Evolutionary conservation across 805 yeast genomes (phyloP), one percentile per base, ranked within the genome.

Genomic region (Pichia exigua): DNA sequence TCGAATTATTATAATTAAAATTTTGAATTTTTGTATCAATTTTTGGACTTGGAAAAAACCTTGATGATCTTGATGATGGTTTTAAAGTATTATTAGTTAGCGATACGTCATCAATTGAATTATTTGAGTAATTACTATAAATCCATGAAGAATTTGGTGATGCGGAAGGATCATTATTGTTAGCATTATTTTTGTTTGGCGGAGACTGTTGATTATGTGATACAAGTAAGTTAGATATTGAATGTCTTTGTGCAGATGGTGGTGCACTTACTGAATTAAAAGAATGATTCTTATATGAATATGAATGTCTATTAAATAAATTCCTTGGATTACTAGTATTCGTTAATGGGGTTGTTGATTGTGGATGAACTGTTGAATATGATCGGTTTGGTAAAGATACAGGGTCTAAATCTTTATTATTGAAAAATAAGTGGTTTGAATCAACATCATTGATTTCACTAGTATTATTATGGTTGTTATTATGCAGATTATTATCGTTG

Each of bases 41-140:
- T 5, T 57, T 47, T 4, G 71, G 71, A 35, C 68, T 65, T 3
- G 73, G 73, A 48, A 68, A 68, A 47, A 68, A 68, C 26, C 72
- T 54, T 4, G 71, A 55, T 17, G 49, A 32, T 20, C 44, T 49
- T 17, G 35, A 30, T 11, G 38, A 17, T 15, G 47, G 20, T 13
- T 32, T 21, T 7, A 42, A 24, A 4, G 47, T 22, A 22, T 68
- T 53, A 39, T 57, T 58, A 38, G 55, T 51, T 11, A 66, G 62
- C 2, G 39, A 35, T 5, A 35, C 15, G 4, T 65, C 61, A 26
- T 60, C 62, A n/a, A 57, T 61, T 17, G 54, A 35, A 3, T 57
- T 51, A 17, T 49, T 45, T 18, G 59, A 51, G 20, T 55, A 51
- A 11, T 63, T 54, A n/a, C 8, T 35, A 35, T 35, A 35, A n/a